A percentile compares a stretch with the other conserved stretches of the same genome.
These are phyloP conservation scores for Metschnikowia cubensis DNA, from an alignment of 805 yeast species.

Conservation along the genomic window DNA sequence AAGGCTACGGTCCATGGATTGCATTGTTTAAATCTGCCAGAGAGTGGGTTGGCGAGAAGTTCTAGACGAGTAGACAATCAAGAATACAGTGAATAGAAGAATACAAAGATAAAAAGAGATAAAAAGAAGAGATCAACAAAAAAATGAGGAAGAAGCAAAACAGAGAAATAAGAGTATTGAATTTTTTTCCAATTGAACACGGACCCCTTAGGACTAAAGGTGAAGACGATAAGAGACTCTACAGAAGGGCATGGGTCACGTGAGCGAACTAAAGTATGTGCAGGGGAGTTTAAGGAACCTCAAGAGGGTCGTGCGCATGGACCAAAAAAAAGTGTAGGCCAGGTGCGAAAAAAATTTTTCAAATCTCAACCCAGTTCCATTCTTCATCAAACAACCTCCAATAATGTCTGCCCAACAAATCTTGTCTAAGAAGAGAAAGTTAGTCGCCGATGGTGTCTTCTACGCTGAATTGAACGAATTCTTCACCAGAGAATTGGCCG, in stretches of 20 bases:
- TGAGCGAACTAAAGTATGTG: not conserved
- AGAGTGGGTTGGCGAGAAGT: constrained; percentile 71
- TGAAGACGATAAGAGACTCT: no score
- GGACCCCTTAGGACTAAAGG: no score
- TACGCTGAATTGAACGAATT: constrained; percentile 99
- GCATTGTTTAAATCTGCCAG: constrained; percentile 89
- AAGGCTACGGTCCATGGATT: constrained; percentile 92
- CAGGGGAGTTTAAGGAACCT: not conserved
- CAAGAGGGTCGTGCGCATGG: constrained; percentile 6
- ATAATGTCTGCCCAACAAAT: constrained; percentile 42
- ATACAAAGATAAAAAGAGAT: not conserved
- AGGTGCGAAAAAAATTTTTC: constrained; percentile 7
- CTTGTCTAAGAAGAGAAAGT: constrained; percentile 95
- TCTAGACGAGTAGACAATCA: constrained; percentile 5
- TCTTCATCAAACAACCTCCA: constrained; percentile 6
- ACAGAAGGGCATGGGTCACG: not conserved
- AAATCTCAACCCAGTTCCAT: not conserved
- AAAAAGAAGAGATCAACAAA: no score
- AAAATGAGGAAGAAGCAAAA: no score
- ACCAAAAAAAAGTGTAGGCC: constrained; percentile 2
- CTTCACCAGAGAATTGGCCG: constrained; percentile 99
- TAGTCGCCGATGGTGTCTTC: constrained; percentile 99
- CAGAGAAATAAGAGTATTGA: no score
- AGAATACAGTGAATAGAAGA: not conserved
- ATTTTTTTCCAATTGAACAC: no score